phyloP scores from a whole-genome alignment of 148 eudicot species.

The Cornus controversa region DNA sequence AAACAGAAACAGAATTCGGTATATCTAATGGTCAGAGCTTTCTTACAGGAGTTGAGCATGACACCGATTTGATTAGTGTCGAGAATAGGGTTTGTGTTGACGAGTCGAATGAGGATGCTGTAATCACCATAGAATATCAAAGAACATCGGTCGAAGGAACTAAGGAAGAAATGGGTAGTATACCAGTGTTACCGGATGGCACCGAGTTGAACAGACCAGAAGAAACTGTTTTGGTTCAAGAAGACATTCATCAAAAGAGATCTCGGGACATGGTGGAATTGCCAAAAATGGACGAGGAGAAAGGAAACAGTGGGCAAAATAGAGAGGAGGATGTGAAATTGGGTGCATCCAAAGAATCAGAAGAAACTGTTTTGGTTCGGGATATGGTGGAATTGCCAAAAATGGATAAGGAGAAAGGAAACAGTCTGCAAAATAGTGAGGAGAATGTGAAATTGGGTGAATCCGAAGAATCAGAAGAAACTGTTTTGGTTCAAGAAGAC shows the following conservation, averaged over 20 bases:
- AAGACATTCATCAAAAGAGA: conserved; percentile 28
- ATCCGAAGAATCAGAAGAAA: conserved; percentile 18
- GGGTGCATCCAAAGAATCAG: conserved; percentile 23
- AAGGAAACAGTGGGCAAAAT: conserved; percentile 10
- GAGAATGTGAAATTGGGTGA: conserved; percentile 26
- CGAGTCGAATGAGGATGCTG: conserved; percentile 24
- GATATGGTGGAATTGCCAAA: conserved; percentile 31
- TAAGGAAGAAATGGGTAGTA: conserved; percentile 29
- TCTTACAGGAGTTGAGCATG: conserved; percentile 19
- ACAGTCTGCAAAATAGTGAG: conserved; percentile 16
- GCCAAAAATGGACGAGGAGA: conserved; percentile 32
- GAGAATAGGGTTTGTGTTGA: conserved; percentile 15
- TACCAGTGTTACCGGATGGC: conserved; percentile 1
- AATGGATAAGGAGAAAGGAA: conserved; percentile 27
- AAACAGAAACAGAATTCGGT: background rate
- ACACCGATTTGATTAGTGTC: background rate
- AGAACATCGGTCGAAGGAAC: conserved; percentile 19
- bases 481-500: conserved; percentile 36
- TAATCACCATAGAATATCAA: conserved; percentile 20
- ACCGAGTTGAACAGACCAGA: conserved; percentile 22
- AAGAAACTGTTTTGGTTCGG: conserved; percentile 22
- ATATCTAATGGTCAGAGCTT: background rate
- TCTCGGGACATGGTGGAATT: conserved; percentile 29
- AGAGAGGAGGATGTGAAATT: conserved; percentile 28
- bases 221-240: conserved; percentile 35